Base-by-base conservation (phyloP, 768 basidiomycete species). In the Dentipellis sp. region DNA sequence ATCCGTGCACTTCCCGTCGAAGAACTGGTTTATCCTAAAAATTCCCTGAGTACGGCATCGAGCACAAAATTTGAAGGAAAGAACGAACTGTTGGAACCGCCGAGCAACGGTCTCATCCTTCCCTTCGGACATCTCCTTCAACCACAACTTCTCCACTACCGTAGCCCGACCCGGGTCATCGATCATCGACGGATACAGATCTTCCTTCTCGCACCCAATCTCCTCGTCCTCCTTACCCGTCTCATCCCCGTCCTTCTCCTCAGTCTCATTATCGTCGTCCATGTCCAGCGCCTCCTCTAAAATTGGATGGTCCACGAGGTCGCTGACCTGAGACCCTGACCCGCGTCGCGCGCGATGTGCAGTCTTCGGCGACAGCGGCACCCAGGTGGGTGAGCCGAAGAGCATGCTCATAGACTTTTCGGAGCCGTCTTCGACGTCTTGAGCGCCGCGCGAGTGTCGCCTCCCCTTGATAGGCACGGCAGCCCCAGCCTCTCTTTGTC, bases 1-100 rank as follows among this genome's bases (percentile, higher is more conserved):
- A 58, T 94, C 89, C 0, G 91, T 91, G 52, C 78, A 84, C 68
- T 86, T 89, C 11, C 95, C 95, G 63, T 98, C 92, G 63, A 97
- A 93, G 66, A 92, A 97, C 63, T 91, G 89, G 58, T 91, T 88
- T 52, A 95, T 89, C 58, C 93, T 94, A 66, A 10, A 16, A 10
- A 19, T 34, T 14, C 29, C 6, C 7, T 17, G 17, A 22, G 10
- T n/a, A 53, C 52, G 53, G 50, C 21, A 10, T 35, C 5, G 22
- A 36, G 36, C 23, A 21, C 50, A 8, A 19, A 14, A 35, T 10
- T 19, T 7, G 17, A 14, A 2, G 12, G 2, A 8, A 42, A 40
- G 10, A 9, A 66, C 87, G 63, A 56, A 94, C 91, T 82, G 71
- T 60, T 91, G 85, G 66, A 97, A 97, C 45, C 86, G 80, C 63